Conservation (phyloP, 1,139 yeast genomes). For the Debaryomyces coudertii region DNA sequence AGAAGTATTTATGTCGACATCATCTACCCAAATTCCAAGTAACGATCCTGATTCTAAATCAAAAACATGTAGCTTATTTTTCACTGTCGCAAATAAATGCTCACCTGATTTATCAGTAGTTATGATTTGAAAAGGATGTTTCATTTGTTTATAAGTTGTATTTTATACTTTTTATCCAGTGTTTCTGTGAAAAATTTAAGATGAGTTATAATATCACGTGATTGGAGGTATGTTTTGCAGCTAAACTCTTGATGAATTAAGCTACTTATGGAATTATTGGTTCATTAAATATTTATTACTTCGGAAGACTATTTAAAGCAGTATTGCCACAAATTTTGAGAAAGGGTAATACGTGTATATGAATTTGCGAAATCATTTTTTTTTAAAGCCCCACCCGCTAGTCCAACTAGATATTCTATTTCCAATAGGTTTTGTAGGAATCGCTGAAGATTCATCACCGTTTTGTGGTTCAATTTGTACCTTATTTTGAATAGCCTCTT, state of each 20-base stretch:
- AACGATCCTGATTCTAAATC: conserved; percentile 32
- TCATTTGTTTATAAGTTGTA: conserved; percentile 37
- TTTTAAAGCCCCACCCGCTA: conserved; percentile 23
- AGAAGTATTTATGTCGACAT: conserved; percentile 43
- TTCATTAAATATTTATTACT: background rate
- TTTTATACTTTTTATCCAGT: background rate
- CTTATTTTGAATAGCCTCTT: conserved; percentile 10
- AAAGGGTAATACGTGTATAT: background rate
- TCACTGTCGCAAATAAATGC: conserved; percentile 56
- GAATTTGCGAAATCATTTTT: conserved; percentile 11
- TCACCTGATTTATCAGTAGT: conserved; percentile 45
- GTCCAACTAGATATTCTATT: conserved; percentile 14
- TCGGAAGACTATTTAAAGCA: background rate
- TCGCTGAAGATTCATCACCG: background rate
- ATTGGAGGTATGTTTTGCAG: background rate
- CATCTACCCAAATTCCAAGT: conserved; percentile 63
- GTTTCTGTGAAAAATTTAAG: conserved; percentile 7
- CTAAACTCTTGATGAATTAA: background rate
- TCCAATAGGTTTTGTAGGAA: conserved; percentile 5
- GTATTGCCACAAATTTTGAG: background rate
- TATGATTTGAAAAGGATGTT: conserved; percentile 70
- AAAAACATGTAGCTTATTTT: conserved; percentile 59
- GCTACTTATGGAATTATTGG: background rate
- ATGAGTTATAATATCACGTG: conserved; percentile 4
- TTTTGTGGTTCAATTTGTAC: conserved; percentile 9